Conservation (phyloP, 208 protist species). For the Leishmania arabica region DNA sequence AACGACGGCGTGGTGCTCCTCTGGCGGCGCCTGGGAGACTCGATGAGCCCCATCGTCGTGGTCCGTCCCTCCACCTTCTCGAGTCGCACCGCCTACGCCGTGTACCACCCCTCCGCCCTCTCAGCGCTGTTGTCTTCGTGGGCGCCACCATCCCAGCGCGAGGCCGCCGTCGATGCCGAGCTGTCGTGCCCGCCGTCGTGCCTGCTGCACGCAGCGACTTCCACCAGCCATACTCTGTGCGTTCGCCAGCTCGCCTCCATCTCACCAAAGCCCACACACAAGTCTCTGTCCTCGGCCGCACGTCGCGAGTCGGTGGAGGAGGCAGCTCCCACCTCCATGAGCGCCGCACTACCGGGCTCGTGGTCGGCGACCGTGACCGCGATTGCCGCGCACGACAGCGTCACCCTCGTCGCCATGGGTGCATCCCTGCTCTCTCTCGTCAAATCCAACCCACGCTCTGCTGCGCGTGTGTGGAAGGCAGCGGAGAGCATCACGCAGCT, state of each 20-base stretch:
- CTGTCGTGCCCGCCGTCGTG: conserved; percentile 28
- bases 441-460: conserved; percentile 4
- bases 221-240: conserved; percentile 15
- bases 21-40: conserved; percentile 40
- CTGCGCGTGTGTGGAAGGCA: conserved; percentile 24
- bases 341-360: conserved; percentile 21
- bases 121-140: conserved; percentile 21
- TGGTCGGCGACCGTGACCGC: conserved; percentile 20
- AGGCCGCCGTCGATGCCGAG: conserved; percentile 28
- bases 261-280: neutral
- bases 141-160: conserved; percentile 7
- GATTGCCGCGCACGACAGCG: conserved; percentile 18
- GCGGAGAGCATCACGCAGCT: conserved; percentile 25
- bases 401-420: conserved; percentile 36
- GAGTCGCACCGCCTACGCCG: conserved; percentile 30
- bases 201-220: conserved; percentile 32
- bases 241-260: conserved; percentile 29
- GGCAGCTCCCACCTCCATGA: conserved; percentile 40
- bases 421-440: conserved; percentile 22
- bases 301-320: conserved; percentile 7
- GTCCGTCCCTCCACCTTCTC: conserved; percentile 28
- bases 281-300: neutral
- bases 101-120: conserved; percentile 32
- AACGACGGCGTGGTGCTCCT: conserved; percentile 58
- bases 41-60: conserved; percentile 36